A percentile compares a stretch with the other conserved stretches of the same genome.
Evolutionary conservation across 78 protist genomes (phyloP).

Genomic region (Tieghemostelium lacteum): DNA sequence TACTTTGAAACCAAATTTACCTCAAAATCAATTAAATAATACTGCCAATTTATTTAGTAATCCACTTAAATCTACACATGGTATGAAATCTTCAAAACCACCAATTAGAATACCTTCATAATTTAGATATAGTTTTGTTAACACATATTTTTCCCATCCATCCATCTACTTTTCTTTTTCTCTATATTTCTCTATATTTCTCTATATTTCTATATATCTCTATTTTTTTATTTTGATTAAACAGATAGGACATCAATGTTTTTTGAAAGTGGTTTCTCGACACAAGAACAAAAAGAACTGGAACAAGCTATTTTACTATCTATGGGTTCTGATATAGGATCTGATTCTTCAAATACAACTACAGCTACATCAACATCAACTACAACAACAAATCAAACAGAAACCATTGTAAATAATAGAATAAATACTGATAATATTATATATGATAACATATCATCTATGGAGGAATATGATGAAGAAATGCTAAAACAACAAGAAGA

Average conservation of each 20-base stretch:
- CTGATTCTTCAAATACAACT: not conserved
- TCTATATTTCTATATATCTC: not conserved
- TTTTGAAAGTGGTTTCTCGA: not conserved
- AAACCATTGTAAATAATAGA: too few relatives aligned
- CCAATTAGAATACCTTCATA: not conserved
- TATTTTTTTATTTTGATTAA: not conserved
- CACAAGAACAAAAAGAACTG: not conserved
- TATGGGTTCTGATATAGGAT: not conserved
- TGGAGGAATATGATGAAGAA: too few relatives aligned
- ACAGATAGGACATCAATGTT: not conserved
- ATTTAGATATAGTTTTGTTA: not conserved
- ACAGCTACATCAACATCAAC: slow-evolving; percentile 31
- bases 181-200: not conserved
- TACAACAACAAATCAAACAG: too few relatives aligned
- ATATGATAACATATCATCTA: too few relatives aligned
- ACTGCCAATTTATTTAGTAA: not conserved
- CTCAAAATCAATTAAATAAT: not conserved
- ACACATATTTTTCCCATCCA: not conserved
- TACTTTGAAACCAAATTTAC: slow-evolving; percentile 46
- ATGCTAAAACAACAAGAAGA: not conserved
- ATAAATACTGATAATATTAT: too few relatives aligned
- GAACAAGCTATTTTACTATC: not conserved
- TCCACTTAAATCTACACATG: not conserved
- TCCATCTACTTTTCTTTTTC: slow-evolving; percentile 22
- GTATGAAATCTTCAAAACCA: not conserved